Conservation (phyloP, 2,329 filamentous ascomycete genomes). For the Fusarium redolens region DNA sequence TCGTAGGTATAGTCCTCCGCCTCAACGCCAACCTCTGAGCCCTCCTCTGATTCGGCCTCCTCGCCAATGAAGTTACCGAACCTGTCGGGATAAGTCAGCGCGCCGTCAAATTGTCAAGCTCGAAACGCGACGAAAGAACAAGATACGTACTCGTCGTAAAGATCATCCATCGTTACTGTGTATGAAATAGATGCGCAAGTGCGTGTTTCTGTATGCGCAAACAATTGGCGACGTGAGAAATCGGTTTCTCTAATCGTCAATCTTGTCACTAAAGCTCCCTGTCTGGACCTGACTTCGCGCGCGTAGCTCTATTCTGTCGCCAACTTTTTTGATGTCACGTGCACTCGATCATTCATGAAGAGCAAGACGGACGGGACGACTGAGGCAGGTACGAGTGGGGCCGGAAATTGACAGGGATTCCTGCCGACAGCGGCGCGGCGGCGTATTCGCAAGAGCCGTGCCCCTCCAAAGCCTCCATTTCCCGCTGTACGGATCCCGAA, state of each 20-base stretch:
- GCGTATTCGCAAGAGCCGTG: conserved; percentile 42
- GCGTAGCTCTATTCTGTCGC: conserved; percentile 36
- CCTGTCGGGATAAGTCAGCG: conserved; percentile 59
- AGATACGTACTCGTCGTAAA: conserved; percentile 85
- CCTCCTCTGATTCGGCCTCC: conserved; percentile 84
- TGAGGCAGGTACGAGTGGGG: conserved; percentile 40
- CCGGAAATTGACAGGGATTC: conserved; percentile 22
- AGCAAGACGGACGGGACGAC: not conserved
- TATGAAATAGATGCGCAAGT: conserved; percentile 22
- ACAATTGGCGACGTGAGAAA: conserved; percentile 31
- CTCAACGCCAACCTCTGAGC: conserved; percentile 81
- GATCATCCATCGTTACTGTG: conserved; percentile 79
- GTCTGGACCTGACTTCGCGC: conserved; percentile 35
- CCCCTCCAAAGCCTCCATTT: conserved; percentile 39
- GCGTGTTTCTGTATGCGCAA: conserved; percentile 26
- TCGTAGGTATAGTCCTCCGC: conserved; percentile 85
- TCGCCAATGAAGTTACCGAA: conserved; percentile 99
- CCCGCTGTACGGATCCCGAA: conserved; percentile 25
- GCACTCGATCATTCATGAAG: conserved; percentile 19
- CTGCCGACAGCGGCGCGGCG: conserved; percentile 45
- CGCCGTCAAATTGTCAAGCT: conserved; percentile 24
- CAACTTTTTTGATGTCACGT: conserved; percentile 49
- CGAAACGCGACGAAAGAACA: not conserved
- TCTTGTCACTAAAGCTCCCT: conserved; percentile 33
- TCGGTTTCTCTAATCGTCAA: conserved; percentile 37